These are phyloP conservation scores for Pecoramyces ruminantium DNA, from an alignment of 192 early-diverging fungal genomes.

Conservation along the genomic window DNA sequence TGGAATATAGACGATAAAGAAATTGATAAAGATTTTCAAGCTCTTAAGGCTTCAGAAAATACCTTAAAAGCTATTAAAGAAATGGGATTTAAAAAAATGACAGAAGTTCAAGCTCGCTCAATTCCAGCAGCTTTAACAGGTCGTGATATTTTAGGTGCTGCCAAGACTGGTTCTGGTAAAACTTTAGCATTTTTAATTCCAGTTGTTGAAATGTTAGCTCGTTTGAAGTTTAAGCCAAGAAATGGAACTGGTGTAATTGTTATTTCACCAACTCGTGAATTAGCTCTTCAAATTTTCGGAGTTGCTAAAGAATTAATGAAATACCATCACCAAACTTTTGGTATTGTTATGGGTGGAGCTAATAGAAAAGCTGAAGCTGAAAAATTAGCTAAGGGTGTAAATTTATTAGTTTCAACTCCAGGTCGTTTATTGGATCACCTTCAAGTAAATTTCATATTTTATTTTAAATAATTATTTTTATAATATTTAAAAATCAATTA, in stretches of 20 bases:
- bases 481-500: no score
- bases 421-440: conserved; percentile 95
- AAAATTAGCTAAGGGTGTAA: conserved; percentile 89
- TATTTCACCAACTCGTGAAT: conserved; percentile 94
- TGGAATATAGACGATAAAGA: background rate
- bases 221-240: conserved; percentile 87
- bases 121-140: conserved; percentile 93
- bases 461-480: background rate
- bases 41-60: conserved; percentile 46
- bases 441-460: conserved; percentile 20
- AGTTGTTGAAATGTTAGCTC: conserved; percentile 74
- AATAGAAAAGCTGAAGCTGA: conserved; percentile 92
- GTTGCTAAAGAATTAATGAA: conserved; percentile 89
- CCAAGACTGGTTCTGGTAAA: conserved; percentile 92
- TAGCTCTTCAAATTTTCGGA: conserved; percentile 96
- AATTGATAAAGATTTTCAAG: conserved; percentile 32
- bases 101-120: conserved; percentile 87
- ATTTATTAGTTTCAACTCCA: conserved; percentile 88
- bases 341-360: conserved; percentile 96
- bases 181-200: conserved; percentile 95
- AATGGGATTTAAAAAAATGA: conserved; percentile 89
- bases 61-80: conserved; percentile 31
- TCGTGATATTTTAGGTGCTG: conserved; percentile 91
- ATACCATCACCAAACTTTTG: conserved; percentile 93
- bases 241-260: conserved; percentile 91